Conservation (phyloP, 495 filamentous ascomycete genomes). For the Terfezia claveryi region DNA sequence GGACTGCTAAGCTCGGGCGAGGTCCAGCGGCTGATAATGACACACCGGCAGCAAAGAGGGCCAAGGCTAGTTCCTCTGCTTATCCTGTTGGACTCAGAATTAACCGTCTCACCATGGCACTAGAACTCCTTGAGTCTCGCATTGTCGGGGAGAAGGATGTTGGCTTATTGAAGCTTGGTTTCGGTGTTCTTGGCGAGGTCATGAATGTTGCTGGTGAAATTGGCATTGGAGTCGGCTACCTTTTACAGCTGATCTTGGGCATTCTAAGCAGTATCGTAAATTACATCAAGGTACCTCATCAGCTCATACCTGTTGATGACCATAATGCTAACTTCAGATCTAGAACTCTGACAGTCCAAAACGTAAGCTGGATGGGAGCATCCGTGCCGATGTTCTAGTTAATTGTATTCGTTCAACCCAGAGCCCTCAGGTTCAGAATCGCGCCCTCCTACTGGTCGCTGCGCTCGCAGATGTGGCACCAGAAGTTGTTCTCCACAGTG, state of each 20-base stretch:
- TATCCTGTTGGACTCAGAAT: constrained; percentile 41
- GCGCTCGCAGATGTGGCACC: constrained; percentile 62
- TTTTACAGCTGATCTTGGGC: constrained; percentile 56
- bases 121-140: constrained; percentile 66
- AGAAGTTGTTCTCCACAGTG: constrained; percentile 73
- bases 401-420: constrained; percentile 75
- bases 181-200: constrained; percentile 60
- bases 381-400: constrained; percentile 70
- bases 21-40: constrained; percentile 1
- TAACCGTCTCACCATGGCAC: constrained; percentile 45
- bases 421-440: constrained; percentile 77
- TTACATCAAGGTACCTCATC: constrained; percentile 32
- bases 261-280: constrained; percentile 62
- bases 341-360: constrained; percentile 23
- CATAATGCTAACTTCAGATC: background rate
- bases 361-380: constrained; percentile 46
- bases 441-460: constrained; percentile 70
- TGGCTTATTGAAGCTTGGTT: constrained; percentile 51
- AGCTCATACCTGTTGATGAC: background rate
- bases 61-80: constrained; percentile 13
- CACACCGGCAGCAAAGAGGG: constrained; percentile 1
- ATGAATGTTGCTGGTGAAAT: constrained; percentile 53
- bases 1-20: background rate
- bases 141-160: constrained; percentile 41
- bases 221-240: constrained; percentile 57